phyloP scores from a whole-genome alignment of 192 early-diverging fungal genomes.

The Thamnidium elegans region DNA sequence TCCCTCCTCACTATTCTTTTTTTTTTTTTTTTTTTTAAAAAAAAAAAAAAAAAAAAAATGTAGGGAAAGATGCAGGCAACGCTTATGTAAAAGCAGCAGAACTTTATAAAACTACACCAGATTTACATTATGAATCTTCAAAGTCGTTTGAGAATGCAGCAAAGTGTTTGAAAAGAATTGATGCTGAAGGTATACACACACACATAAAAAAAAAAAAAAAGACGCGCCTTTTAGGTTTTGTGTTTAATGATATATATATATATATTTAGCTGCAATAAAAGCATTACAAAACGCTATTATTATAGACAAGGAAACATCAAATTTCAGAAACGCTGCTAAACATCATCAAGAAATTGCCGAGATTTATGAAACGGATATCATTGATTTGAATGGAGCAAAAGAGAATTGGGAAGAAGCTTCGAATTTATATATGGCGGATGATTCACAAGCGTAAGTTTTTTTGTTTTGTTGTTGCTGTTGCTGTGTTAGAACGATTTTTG shows the following conservation, averaged over 20 bases:
- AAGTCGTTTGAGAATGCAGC: conserved; percentile 80
- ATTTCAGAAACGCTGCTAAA: conserved; percentile 40
- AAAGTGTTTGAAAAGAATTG: conserved; percentile 82
- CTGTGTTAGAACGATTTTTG: too few relatives aligned
- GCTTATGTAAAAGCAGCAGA: conserved; percentile 83
- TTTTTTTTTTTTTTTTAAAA: too few relatives aligned
- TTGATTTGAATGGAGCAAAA: conserved; percentile 56
- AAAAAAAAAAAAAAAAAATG: not conserved
- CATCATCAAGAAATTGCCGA: conserved; percentile 33
- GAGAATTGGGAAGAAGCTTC: conserved; percentile 86
- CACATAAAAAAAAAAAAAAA: too few relatives aligned
- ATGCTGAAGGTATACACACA: conserved; percentile 56
- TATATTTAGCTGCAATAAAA: conserved; percentile 50
- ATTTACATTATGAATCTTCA: conserved; percentile 84
- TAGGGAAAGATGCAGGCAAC: conserved; percentile 92
- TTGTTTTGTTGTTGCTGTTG: too few relatives aligned
- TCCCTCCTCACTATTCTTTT: not conserved
- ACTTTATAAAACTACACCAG: conserved; percentile 61
- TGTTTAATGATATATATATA: not conserved
- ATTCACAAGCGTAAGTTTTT: conserved; percentile 72
- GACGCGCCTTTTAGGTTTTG: not conserved
- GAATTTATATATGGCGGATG: conserved; percentile 88
- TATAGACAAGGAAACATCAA: conserved; percentile 88
- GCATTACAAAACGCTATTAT: conserved; percentile 73
- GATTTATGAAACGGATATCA: conserved; percentile 81